Percentiles rank a stretch among this genome's conserved stretches.
Evolutionary conservation across 2,329 filamentous ascomycete genomes (phyloP).

Genomic region (Venturia nashicola): DNA sequence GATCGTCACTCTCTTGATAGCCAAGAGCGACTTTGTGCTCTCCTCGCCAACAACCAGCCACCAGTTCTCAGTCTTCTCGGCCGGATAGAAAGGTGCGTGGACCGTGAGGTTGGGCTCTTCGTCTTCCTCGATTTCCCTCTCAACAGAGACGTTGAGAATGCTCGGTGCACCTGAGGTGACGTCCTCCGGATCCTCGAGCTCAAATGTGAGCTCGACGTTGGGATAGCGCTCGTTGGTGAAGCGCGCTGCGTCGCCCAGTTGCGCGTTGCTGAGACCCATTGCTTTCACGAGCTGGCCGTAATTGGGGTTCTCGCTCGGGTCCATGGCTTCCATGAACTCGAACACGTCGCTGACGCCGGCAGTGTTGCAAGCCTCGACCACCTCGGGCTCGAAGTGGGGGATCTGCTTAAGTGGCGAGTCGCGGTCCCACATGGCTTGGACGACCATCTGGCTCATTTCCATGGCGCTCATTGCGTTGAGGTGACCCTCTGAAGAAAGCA

Average conservation of each 20-base stretch:
- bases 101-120: conserved; percentile 71
- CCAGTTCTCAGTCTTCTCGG: conserved; percentile 93
- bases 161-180: conserved; percentile 70
- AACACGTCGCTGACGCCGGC: conserved; percentile 85
- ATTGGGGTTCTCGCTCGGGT: conserved; percentile 79
- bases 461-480: conserved; percentile 97
- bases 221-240: conserved; percentile 97
- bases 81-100: conserved; percentile 89
- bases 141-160: conserved; percentile 72
- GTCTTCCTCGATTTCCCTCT: conserved; percentile 63
- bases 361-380: conserved; percentile 70
- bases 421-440: conserved; percentile 98
- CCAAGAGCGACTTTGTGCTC: conserved; percentile 72
- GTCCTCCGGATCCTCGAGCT: conserved; percentile 68
- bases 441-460: conserved; percentile 99
- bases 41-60: conserved; percentile 96
- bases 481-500: conserved; percentile 88
- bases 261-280: conserved; percentile 65
- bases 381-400: conserved; percentile 77
- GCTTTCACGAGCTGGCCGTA: conserved; percentile 66
- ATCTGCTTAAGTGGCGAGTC: conserved; percentile 97
- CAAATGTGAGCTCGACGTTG: conserved; percentile 82
- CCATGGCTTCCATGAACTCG: conserved; percentile 98
- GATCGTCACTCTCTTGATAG: conserved; percentile 90
- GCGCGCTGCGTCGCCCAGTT: conserved; percentile 73